Evolutionary conservation across 2,329 filamentous ascomycete species (phyloP), one percentile per base, ranked within the genome.

Genomic region (Fusarium veterinarium): DNA sequence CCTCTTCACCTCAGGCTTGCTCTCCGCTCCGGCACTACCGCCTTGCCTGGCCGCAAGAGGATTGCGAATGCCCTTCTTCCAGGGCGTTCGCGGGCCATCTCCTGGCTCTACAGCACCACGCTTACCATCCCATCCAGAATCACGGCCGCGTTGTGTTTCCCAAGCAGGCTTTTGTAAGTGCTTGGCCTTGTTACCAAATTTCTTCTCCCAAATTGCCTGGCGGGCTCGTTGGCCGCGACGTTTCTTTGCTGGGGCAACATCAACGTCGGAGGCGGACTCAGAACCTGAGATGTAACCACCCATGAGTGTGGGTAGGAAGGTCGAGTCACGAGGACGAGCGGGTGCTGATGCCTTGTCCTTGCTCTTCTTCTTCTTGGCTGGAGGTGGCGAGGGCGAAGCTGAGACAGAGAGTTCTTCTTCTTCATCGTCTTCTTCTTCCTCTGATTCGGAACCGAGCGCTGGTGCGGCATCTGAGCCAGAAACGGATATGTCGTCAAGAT

Each of bases 171-270:
- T 80, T 64, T 85, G 84, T 46, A 91, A 80, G 77, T 95, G 93
- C 74, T 91, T 92, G 3, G 93, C 94, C 69, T 88, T 86, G 19
- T 87, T 85, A 55, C 93, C 93, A 79, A 87, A 95, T 79, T 95
- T 95, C 83, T 93, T 91, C 83, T 95, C 93, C 85, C 91, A 93
- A 65, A 96, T 92, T 30, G 91, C 89, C 78, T 93, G 92, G 13
- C 93, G 89, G n/a, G 92, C 92, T 46, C 91, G 88, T 82, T 97
- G 93, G 7, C 93, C 93, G 28, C 92, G 87, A 76, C 95, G 95
- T 82, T 95, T 95, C 75, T 90, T 89, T 1, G 86, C 82, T 2
- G 85, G 85, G 10, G 88, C 88, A 4, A 86, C 81, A 58, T 94
- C 92, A 28, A 93, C 84, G 71, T 93, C 91, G 0, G 91, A 92